These are phyloP conservation scores for Zopfia rhizophila DNA, from an alignment of 2,329 filamentous ascomycete species.

Conservation along the genomic window DNA sequence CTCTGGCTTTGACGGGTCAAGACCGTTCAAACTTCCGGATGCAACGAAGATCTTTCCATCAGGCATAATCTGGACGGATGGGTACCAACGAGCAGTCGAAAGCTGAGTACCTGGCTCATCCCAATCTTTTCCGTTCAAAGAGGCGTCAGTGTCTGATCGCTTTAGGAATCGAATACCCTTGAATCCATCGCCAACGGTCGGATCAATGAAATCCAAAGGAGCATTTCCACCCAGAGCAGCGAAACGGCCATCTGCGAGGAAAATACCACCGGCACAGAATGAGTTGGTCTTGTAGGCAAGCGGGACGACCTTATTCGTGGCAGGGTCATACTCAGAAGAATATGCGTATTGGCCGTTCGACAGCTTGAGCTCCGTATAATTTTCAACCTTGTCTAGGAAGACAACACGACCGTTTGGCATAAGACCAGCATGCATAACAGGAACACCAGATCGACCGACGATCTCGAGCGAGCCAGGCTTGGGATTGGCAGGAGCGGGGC, in stretches of 20 bases:
- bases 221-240: slow-evolving; percentile 68
- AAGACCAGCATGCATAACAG: slow-evolving; percentile 70
- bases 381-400: slow-evolving; percentile 72
- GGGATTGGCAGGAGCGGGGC: slow-evolving; percentile 57
- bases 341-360: slow-evolving; percentile 67
- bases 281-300: slow-evolving; percentile 67
- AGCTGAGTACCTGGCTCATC: slow-evolving; percentile 66
- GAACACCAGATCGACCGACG: slow-evolving; percentile 68
- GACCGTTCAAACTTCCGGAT: slow-evolving; percentile 68
- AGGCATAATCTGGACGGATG: slow-evolving; percentile 67
- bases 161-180: slow-evolving; percentile 66
- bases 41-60: slow-evolving; percentile 69
- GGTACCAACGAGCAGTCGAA: slow-evolving; percentile 68
- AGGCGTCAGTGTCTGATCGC: slow-evolving; percentile 56
- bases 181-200: slow-evolving; percentile 69
- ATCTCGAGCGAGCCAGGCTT: slow-evolving; percentile 61
- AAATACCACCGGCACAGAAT: slow-evolving; percentile 69
- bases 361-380: slow-evolving; percentile 67
- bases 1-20: slow-evolving; percentile 62
- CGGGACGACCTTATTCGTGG: slow-evolving; percentile 57
- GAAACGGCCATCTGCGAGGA: slow-evolving; percentile 67
- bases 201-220: slow-evolving; percentile 65
- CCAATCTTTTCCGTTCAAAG: slow-evolving; percentile 63
- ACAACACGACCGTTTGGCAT: slow-evolving; percentile 68
- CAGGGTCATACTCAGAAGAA: slow-evolving; percentile 68